These are phyloP conservation scores for Pseudogymnoascus pannorum DNA, from an alignment of 2,329 filamentous ascomycete genomes.

Conservation along the genomic window DNA sequence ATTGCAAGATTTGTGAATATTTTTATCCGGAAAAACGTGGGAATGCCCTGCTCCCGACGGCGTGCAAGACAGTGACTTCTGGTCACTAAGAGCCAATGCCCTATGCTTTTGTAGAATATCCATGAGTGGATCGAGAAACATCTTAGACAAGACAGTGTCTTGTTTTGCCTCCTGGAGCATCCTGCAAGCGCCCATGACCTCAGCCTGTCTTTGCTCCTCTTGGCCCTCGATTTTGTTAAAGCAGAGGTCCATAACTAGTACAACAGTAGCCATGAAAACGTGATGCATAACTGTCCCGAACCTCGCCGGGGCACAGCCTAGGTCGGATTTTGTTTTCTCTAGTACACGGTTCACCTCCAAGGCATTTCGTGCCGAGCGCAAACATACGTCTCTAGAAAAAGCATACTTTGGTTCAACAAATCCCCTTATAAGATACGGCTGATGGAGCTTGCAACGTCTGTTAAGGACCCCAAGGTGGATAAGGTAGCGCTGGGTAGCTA, in stretches of 20 bases:
- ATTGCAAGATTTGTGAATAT: neutral
- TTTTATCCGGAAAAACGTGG: neutral
- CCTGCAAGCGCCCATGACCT: slow-evolving; percentile 28
- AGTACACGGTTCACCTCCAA: slow-evolving; percentile 21
- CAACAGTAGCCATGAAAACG: slow-evolving; percentile 33
- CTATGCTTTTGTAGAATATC: slow-evolving; percentile 23
- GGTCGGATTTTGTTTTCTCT: slow-evolving; percentile 23
- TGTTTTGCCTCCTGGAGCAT: slow-evolving; percentile 29
- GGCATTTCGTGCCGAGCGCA: slow-evolving; percentile 28
- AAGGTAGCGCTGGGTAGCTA: slow-evolving; percentile 30
- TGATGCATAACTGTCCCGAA: slow-evolving; percentile 28
- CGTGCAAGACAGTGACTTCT: neutral
- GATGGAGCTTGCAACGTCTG: slow-evolving; percentile 32
- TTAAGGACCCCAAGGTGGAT: slow-evolving; percentile 30
- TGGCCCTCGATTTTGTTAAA: slow-evolving; percentile 26
- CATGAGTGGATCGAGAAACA: slow-evolving; percentile 29
- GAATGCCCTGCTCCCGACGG: neutral
- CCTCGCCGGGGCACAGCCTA: slow-evolving; percentile 20
- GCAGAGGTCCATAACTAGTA: slow-evolving; percentile 34
- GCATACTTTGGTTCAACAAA: slow-evolving; percentile 26
- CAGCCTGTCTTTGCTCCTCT: slow-evolving; percentile 24
- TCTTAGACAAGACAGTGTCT: slow-evolving; percentile 26
- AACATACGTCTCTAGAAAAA: slow-evolving; percentile 30
- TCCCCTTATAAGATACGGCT: slow-evolving; percentile 30
- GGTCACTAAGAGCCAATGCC: neutral